Conservation (phyloP, 768 basidiomycete species). For the Phanerochaete sordida region DNA sequence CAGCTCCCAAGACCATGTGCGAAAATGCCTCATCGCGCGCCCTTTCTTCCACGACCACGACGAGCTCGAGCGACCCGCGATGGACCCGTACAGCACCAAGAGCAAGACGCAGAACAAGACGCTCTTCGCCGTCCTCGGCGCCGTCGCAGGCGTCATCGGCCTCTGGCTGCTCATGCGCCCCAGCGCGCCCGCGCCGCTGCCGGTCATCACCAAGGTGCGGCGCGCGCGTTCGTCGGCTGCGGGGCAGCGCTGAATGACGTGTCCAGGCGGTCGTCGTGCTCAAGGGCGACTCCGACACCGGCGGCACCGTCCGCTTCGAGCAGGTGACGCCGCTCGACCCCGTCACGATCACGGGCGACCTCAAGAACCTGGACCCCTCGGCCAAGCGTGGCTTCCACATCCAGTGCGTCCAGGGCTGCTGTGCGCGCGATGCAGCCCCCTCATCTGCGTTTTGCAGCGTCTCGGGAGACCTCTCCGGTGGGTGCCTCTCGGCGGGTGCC, state of each 20-base stretch:
- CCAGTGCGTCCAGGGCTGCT: slow-evolving; percentile 47
- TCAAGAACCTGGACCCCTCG: slow-evolving; percentile 56
- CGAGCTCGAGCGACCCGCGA: background rate
- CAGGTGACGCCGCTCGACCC: slow-evolving; percentile 47
- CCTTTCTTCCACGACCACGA: background rate
- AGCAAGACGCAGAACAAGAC: slow-evolving; percentile 4
- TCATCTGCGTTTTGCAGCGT: slow-evolving; percentile 5
- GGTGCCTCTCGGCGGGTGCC: slow-evolving; percentile 63
- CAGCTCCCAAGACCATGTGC: background rate
- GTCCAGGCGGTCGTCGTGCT: slow-evolving; percentile 57
- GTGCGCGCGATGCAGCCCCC: background rate
- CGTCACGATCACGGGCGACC: slow-evolving; percentile 59
- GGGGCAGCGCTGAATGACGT: background rate
- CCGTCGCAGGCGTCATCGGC: background rate
- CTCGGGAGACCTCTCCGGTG: slow-evolving; percentile 62
- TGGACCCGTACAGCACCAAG: slow-evolving; percentile 11
- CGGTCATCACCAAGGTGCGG: slow-evolving; percentile 9
- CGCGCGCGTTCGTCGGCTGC: too few species aligned
- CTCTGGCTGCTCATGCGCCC: slow-evolving; percentile 8
- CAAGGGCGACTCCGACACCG: slow-evolving; percentile 54
- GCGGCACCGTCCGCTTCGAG: slow-evolving; percentile 63
- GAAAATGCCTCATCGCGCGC: background rate
- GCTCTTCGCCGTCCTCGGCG: slow-evolving; percentile 1
- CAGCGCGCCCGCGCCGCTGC: background rate
- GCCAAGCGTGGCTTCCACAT: slow-evolving; percentile 74